phyloP scores from a whole-genome alignment of 2,329 filamentous ascomycete genomes.

The Microdochium paspali region DNA sequence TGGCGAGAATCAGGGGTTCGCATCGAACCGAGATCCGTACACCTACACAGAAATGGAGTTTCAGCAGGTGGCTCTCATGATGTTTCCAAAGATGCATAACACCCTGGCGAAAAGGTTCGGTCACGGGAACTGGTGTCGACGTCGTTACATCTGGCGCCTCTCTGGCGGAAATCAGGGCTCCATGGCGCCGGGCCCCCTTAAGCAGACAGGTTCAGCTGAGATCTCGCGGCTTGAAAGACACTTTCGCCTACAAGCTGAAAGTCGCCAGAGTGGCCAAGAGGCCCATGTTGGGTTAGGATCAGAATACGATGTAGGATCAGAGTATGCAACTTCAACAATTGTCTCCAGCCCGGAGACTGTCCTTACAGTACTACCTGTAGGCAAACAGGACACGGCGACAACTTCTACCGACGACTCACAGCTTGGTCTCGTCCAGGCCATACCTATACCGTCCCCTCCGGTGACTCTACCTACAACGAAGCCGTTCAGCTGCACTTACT shows the following conservation, averaged over 20 bases:
- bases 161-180: not conserved
- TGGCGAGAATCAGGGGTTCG: not conserved
- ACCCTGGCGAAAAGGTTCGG: slow-evolving; percentile 1
- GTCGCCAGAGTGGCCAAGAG: not conserved
- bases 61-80: slow-evolving; percentile 1
- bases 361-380: not conserved
- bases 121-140: slow-evolving; percentile 1
- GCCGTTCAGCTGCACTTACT: slow-evolving; percentile 9
- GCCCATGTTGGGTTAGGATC: not conserved
- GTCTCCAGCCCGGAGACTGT: not conserved
- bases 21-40: not conserved
- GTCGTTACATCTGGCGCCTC: slow-evolving; percentile 1
- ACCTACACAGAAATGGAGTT: slow-evolving; percentile 1
- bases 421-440: not conserved
- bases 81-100: slow-evolving; percentile 2
- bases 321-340: not conserved
- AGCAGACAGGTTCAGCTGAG: not conserved
- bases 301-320: too few species aligned
- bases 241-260: not conserved
- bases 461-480: slow-evolving; percentile 2
- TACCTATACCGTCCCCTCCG: slow-evolving; percentile 5
- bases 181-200: not conserved
- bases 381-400: not conserved
- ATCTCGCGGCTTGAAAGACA: not conserved
- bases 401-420: slow-evolving; percentile 1